Percentiles rank a stretch among this genome's conserved stretches.
These are phyloP conservation scores for Podospora australis DNA, from an alignment of 495 filamentous ascomycete genomes.

Conservation along the genomic window DNA sequence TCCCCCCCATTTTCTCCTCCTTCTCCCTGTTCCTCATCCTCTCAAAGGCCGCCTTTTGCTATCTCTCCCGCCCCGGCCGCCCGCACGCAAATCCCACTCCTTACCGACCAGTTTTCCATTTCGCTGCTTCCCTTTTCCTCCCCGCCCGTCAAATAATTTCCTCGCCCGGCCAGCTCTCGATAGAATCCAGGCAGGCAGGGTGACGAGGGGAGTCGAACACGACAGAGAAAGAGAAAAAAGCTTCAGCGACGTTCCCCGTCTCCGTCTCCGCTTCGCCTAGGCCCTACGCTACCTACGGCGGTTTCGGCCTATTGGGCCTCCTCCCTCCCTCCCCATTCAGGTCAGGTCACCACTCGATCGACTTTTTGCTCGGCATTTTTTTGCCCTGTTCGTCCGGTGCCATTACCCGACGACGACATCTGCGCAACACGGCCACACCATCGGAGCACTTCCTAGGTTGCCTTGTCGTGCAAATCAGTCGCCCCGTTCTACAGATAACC, in stretches of 20 bases:
- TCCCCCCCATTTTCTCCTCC: constrained; percentile 3
- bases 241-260: not conserved
- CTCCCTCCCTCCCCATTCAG: not conserved
- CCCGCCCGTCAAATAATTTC: not conserved
- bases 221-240: not conserved
- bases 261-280: constrained; percentile 6
- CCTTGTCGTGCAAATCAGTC: too few species aligned
- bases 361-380: not conserved
- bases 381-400: not conserved
- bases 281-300: constrained; percentile 1
- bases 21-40: not conserved
- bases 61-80: not conserved
- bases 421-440: constrained; percentile 1
- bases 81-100: not conserved
- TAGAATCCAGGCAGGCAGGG: not conserved
- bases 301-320: not conserved
- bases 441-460: too few species aligned
- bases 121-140: constrained; percentile 1
- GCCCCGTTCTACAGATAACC: too few species aligned
- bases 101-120: constrained; percentile 4
- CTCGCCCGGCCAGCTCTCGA: not conserved
- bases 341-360: too few species aligned
- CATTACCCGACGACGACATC: constrained; percentile 1
- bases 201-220: not conserved
- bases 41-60: constrained; percentile 2